phyloP scores from a whole-genome alignment of 73 alveolate genomes.

The Halteria grandinella region DNA sequence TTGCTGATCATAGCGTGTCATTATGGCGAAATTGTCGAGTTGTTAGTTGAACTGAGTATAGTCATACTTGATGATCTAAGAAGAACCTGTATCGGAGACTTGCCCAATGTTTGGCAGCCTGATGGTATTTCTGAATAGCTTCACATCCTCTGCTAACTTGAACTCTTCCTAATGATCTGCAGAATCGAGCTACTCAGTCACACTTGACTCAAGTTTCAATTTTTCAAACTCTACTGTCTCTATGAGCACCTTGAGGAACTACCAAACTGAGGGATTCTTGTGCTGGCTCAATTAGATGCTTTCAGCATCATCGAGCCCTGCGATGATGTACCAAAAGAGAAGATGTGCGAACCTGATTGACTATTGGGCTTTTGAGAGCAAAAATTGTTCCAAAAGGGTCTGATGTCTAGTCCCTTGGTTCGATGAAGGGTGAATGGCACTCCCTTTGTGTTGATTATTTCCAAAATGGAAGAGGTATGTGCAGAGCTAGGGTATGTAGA shows the following conservation, averaged over 20 bases:
- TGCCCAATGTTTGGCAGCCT: not conserved
- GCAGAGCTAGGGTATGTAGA: slow-evolving; percentile 55
- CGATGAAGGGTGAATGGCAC: not conserved
- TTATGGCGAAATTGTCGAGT: slow-evolving; percentile 5
- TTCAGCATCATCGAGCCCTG: slow-evolving; percentile 42
- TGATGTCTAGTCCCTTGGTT: slow-evolving; percentile 18
- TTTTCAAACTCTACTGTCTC: too few relatives aligned
- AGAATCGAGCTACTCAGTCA: too few relatives aligned
- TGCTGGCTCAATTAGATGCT: slow-evolving; percentile 19
- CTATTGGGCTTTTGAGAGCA: slow-evolving; percentile 6
- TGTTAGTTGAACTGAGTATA: not conserved
- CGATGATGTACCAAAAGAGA: slow-evolving; percentile 54
- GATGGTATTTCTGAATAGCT: not conserved
- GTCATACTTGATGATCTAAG: not conserved
- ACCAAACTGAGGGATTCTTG: slow-evolving; percentile 10
- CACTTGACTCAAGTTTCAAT: too few relatives aligned
- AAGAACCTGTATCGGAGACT: slow-evolving; percentile 34
- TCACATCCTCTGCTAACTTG: too few relatives aligned
- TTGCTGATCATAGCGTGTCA: slow-evolving; percentile 13
- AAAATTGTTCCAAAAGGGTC: slow-evolving; percentile 31
- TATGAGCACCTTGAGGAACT: slow-evolving; percentile 36
- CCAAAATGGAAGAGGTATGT: slow-evolving; percentile 52
- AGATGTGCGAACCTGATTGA: slow-evolving; percentile 52
- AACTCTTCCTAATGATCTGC: too few relatives aligned
- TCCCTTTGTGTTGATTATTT: not conserved